phyloP scores from a whole-genome alignment of 2,329 filamentous ascomycete genomes.

The Waltergamsia citrina region DNA sequence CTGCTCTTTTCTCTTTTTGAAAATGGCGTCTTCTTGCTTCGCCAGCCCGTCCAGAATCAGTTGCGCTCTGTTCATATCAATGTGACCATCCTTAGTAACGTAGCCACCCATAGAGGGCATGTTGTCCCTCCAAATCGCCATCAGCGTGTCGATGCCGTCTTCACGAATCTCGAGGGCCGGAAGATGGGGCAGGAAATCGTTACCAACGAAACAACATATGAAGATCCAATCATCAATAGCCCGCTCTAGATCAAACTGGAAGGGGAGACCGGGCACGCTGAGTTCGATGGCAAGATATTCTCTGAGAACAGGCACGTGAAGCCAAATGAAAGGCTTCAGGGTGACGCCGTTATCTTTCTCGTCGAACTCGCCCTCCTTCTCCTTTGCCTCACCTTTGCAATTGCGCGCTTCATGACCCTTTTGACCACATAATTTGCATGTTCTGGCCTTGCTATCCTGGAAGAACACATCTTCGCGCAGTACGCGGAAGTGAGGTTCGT shows the following conservation, averaged over 20 bases:
- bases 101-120: slow-evolving; percentile 89
- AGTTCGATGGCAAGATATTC: slow-evolving; percentile 92
- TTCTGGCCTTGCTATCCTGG: slow-evolving; percentile 72
- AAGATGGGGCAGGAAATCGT: slow-evolving; percentile 94
- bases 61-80: slow-evolving; percentile 80
- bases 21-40: slow-evolving; percentile 89
- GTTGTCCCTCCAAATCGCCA: slow-evolving; percentile 94
- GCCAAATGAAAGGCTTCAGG: slow-evolving; percentile 95
- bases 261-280: slow-evolving; percentile 70
- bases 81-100: slow-evolving; percentile 87
- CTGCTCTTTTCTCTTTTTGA: slow-evolving; percentile 74
- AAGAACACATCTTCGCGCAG: slow-evolving; percentile 95
- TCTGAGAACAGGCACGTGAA: slow-evolving; percentile 82
- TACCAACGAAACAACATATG: slow-evolving; percentile 98
- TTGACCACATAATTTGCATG: slow-evolving; percentile 85
- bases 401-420: slow-evolving; percentile 82
- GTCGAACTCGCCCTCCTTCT: slow-evolving; percentile 70
- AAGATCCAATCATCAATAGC: slow-evolving; percentile 98
- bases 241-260: slow-evolving; percentile 86
- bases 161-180: slow-evolving; percentile 97
- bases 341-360: slow-evolving; percentile 64
- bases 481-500: slow-evolving; percentile 94
- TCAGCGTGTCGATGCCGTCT: slow-evolving; percentile 92
- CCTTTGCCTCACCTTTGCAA: slow-evolving; percentile 70
- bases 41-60: slow-evolving; percentile 80